A percentile compares a stretch with the other conserved stretches of the same genome.
phyloP scores from a whole-genome alignment of 768 basidiomycete genomes.

The Vararia minispora region DNA sequence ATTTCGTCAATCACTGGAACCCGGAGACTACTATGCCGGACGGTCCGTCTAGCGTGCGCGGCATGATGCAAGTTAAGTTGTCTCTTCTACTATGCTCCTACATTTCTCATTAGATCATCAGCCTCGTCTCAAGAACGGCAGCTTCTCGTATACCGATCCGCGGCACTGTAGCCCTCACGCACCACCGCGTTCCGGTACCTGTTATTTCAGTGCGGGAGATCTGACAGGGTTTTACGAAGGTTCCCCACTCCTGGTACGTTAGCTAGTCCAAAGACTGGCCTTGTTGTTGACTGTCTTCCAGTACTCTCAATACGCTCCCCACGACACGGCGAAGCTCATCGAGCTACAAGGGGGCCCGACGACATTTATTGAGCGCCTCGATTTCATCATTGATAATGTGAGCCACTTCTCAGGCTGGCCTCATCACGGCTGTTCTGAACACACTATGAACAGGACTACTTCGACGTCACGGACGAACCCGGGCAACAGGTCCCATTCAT shows the following conservation, averaged over 20 bases:
- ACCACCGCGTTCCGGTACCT: constrained; percentile 41
- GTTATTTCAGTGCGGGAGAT: constrained; percentile 44
- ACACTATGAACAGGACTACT: constrained; percentile 34
- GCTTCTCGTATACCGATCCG: constrained; percentile 54
- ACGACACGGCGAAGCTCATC: constrained; percentile 52
- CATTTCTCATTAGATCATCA: constrained; percentile 16
- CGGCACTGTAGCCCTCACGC: constrained; percentile 56
- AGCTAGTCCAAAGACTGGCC: not conserved
- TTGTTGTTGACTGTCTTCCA: too few relatives aligned
- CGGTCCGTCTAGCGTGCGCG: constrained; percentile 28
- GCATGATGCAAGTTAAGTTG: constrained; percentile 54
- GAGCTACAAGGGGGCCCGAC: constrained; percentile 47
- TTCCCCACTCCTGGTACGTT: constrained; percentile 49
- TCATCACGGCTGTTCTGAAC: not conserved
- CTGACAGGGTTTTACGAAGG: constrained; percentile 56
- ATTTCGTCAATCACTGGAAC: constrained; percentile 54
- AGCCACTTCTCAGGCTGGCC: not conserved
- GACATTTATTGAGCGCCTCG: constrained; percentile 39
- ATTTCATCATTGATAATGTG: constrained; percentile 47
- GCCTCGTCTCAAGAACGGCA: constrained; percentile 45
- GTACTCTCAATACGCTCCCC: constrained; percentile 43
- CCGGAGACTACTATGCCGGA: constrained; percentile 40
- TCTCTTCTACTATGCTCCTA: not conserved
- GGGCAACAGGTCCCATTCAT: constrained; percentile 59
- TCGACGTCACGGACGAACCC: constrained; percentile 51